Conservation (phyloP, 306 rosid species). For the Cicer judaicum region DNA sequence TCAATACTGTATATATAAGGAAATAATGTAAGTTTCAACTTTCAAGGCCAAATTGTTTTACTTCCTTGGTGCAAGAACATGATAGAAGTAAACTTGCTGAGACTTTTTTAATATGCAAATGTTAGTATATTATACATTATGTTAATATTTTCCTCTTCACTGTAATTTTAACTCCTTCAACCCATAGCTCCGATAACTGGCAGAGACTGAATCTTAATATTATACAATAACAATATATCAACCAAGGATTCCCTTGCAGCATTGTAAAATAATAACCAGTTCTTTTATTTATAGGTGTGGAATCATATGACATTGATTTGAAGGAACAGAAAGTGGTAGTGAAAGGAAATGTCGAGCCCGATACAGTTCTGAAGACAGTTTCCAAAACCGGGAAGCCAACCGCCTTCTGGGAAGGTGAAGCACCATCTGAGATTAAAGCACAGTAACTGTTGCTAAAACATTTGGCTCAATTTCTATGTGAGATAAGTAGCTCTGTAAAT, state of each 20-base stretch:
- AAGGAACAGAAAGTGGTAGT: conserved; percentile 94
- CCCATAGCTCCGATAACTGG: not conserved
- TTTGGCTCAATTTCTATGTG: conserved; percentile 29
- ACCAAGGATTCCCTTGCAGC: conserved; percentile 7
- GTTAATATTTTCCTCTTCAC: no score
- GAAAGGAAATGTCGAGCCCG: conserved; percentile 73
- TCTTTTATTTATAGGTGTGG: conserved; percentile 69
- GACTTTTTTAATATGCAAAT: not conserved
- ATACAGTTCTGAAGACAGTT: conserved; percentile 80
- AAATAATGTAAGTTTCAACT: not conserved
- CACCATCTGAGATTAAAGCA: conserved; percentile 45
- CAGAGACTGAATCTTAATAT: not conserved
- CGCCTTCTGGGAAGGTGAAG: conserved; percentile 74
- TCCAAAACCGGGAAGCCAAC: conserved; percentile 97
- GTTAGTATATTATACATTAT: no score
- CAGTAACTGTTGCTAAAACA: conserved; percentile 57
- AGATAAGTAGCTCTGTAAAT: conserved; percentile 31
- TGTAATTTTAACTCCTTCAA: no score
- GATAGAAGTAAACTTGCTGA: not conserved
- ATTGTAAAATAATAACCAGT: conserved; percentile 6
- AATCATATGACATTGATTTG: conserved; percentile 82
- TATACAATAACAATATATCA: not conserved
- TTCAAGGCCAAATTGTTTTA: not conserved
- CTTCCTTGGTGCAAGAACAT: not conserved
- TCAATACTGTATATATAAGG: not conserved